These are phyloP conservation scores for Talaromyces sp. DNA, from an alignment of 2,329 filamentous ascomycete genomes.

Conservation along the genomic window DNA sequence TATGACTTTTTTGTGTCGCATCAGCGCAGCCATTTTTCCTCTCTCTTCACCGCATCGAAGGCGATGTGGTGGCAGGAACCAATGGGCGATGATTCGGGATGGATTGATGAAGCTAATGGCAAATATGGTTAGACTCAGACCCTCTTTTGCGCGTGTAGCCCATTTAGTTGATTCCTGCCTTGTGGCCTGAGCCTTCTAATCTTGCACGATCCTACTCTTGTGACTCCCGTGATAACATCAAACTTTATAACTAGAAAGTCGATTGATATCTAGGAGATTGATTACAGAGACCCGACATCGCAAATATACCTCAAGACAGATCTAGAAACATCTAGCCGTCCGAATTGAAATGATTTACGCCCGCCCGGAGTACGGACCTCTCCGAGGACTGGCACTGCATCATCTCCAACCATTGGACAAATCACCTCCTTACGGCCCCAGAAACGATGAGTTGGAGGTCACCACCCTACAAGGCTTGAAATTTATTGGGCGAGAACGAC, in stretches of 20 bases:
- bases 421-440: neutral
- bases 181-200: conserved; percentile 1
- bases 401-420: conserved; percentile 1
- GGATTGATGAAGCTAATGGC: neutral
- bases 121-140: neutral
- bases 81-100: neutral
- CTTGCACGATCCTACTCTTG: neutral
- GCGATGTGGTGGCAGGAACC: conserved; percentile 19
- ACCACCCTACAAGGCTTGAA: conserved; percentile 1
- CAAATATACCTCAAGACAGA: neutral
- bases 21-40: conserved; percentile 18
- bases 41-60: conserved; percentile 31
- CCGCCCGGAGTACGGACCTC: neutral
- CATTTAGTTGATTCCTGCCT: conserved; percentile 7
- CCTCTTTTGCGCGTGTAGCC: neutral
- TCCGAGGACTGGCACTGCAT: neutral
- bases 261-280: too few species aligned
- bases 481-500: conserved; percentile 6
- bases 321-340: neutral
- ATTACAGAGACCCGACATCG: neutral
- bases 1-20: neutral
- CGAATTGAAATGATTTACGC: neutral
- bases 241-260: too few species aligned
- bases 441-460: neutral
- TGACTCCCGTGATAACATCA: neutral